phyloP scores from a whole-genome alignment of 129 eudicot species.

The Heracleum sosnowskyi region DNA sequence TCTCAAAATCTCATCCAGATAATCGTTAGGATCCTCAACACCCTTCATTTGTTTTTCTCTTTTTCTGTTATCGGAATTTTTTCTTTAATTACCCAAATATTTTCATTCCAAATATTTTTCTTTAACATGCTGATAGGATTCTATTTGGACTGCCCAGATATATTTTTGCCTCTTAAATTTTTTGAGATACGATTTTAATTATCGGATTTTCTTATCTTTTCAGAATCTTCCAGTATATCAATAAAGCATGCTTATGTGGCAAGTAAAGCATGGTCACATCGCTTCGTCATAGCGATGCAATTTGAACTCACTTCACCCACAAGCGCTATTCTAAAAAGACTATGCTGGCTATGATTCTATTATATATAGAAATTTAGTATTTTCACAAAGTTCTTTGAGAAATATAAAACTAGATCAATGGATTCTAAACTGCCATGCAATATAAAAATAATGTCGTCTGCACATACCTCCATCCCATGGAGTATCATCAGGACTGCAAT shows the following conservation, averaged over 20 bases:
- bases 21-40: not conserved
- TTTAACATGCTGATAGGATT: not conserved
- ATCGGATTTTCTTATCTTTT: too few species aligned
- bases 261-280: too few species aligned
- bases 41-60: too few species aligned
- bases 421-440: not conserved
- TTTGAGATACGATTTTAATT: not conserved
- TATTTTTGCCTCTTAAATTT: not conserved
- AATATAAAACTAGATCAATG: not conserved
- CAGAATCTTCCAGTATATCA: not conserved
- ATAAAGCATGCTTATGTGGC: too few species aligned
- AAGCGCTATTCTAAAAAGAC: not conserved
- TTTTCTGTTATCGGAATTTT: not conserved
- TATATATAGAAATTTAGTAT: not conserved
- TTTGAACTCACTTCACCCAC: not conserved
- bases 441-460: not conserved
- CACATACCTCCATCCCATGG: slow-evolving; percentile 45
- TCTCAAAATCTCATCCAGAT: not conserved
- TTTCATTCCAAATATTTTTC: not conserved
- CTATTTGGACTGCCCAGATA: not conserved
- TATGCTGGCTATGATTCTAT: not conserved
- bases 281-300: not conserved
- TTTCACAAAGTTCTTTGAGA: not conserved
- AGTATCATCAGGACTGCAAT: slow-evolving; percentile 43
- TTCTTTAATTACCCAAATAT: not conserved